These are phyloP conservation scores for Flaveria brownii DNA, from an alignment of 129 eudicot species.

Conservation along the genomic window DNA sequence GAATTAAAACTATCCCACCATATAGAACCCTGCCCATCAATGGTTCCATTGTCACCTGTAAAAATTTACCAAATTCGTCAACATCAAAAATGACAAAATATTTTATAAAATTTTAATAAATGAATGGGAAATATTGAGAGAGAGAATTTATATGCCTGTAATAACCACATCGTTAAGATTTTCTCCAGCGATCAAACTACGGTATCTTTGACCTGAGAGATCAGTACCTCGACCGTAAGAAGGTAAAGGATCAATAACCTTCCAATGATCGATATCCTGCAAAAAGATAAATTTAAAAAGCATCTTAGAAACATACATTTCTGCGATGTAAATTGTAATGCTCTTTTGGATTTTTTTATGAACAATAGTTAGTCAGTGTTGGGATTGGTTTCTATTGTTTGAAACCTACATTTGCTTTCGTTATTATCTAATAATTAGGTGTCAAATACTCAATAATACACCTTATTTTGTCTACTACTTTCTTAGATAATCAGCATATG, in stretches of 20 bases:
- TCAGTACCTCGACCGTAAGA: conserved; percentile 82
- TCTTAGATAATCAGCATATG: neutral
- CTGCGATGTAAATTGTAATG: neutral
- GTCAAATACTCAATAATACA: neutral
- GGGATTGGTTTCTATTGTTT: neutral
- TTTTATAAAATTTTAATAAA: neutral
- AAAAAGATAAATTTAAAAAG: neutral
- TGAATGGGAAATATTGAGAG: neutral
- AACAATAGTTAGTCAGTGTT: neutral
- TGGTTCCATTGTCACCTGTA: conserved; percentile 84
- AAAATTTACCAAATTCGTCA: neutral
- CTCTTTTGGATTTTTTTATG: neutral
- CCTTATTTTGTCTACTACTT: neutral
- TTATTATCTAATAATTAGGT: neutral
- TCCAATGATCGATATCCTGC: conserved; percentile 73
- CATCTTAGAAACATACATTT: neutral
- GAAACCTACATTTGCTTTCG: neutral
- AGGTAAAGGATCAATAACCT: conserved; percentile 66
- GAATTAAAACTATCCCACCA: conserved; percentile 78
- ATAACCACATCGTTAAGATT: conserved; percentile 74
- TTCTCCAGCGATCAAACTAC: conserved; percentile 71
- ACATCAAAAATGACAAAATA: neutral
- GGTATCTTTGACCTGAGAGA: conserved; percentile 72
- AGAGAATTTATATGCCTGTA: conserved; percentile 48
- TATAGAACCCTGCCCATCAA: conserved; percentile 88